phyloP scores from a whole-genome alignment of 306 rosid species.

The Malus sieversii region DNA sequence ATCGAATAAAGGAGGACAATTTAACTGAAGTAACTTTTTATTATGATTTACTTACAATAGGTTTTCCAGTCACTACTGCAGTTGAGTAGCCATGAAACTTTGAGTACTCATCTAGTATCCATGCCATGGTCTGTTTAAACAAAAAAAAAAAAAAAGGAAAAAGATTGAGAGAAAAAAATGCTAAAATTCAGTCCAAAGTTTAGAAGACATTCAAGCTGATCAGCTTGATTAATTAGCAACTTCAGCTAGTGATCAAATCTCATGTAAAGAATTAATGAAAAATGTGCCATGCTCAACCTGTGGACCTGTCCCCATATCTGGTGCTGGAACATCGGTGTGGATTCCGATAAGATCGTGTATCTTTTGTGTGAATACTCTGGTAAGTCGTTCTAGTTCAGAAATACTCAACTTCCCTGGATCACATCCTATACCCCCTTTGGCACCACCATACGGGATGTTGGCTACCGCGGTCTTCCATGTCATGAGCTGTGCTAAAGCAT shows the following conservation, averaged over 20 bases:
- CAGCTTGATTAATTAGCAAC: neutral
- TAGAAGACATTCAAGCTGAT: neutral
- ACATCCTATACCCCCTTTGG: conserved; percentile 96
- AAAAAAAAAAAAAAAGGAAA: neutral
- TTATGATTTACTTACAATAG: conserved; percentile 45
- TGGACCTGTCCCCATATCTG: conserved; percentile 98
- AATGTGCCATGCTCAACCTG: conserved; percentile 39
- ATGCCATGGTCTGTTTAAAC: conserved; percentile 86
- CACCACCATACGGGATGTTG: conserved; percentile 93
- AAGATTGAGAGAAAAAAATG: neutral
- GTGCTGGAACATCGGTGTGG: conserved; percentile 92
- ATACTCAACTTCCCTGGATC: conserved; percentile 55
- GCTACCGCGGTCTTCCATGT: conserved; percentile 99
- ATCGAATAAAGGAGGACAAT: neutral
- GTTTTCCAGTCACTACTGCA: conserved; percentile 92
- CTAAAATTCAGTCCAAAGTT: neutral
- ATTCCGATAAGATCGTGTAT: conserved; percentile 82
- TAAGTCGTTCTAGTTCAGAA: conserved; percentile 83
- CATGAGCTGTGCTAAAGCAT: conserved; percentile 94
- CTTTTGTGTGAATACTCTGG: conserved; percentile 93
- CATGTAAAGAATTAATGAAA: neutral
- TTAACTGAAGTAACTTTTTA: neutral
- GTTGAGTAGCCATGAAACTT: conserved; percentile 95
- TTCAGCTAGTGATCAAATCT: neutral
- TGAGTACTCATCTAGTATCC: conserved; percentile 94